Conservation (phyloP, 2,329 filamentous ascomycete species). For the Monosporascus sp. region DNA sequence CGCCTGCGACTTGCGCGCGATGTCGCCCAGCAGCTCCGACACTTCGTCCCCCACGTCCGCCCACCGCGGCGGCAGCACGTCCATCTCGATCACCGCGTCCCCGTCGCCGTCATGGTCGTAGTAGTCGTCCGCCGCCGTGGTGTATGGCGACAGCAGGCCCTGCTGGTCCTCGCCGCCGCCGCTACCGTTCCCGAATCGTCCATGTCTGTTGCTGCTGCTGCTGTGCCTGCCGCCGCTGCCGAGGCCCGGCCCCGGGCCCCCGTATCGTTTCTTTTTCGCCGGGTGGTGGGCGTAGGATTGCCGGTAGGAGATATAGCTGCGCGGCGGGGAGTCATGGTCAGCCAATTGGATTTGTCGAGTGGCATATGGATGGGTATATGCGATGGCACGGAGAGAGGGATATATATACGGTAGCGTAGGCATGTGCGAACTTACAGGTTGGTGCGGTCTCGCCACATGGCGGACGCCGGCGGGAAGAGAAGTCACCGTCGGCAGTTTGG, state of each 20-base stretch:
- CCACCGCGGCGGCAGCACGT: slow-evolving; percentile 90
- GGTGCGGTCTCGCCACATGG: slow-evolving; percentile 98
- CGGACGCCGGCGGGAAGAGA: slow-evolving; percentile 43
- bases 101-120: slow-evolving; percentile 63
- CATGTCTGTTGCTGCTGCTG: slow-evolving; percentile 51
- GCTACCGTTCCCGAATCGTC: slow-evolving; percentile 42
- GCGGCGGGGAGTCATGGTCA: neutral
- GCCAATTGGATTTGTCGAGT: neutral
- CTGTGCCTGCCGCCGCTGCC: slow-evolving; percentile 31
- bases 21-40: slow-evolving; percentile 70
- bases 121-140: slow-evolving; percentile 48
- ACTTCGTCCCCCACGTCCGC: slow-evolving; percentile 94
- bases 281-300: slow-evolving; percentile 97
- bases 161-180: slow-evolving; percentile 52
- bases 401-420: neutral
- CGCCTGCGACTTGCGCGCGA: slow-evolving; percentile 75
- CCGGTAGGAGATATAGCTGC: slow-evolving; percentile 95
- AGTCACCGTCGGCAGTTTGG: slow-evolving; percentile 18
- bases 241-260: slow-evolving; percentile 31
- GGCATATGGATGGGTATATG: slow-evolving; percentile 6
- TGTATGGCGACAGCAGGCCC: slow-evolving; percentile 69
- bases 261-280: slow-evolving; percentile 72
- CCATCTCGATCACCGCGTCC: slow-evolving; percentile 97
- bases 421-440: slow-evolving; percentile 66
- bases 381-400: slow-evolving; percentile 12